Base-by-base conservation (phyloP, 768 basidiomycete genomes). In the Auriscalpium vulgare region DNA sequence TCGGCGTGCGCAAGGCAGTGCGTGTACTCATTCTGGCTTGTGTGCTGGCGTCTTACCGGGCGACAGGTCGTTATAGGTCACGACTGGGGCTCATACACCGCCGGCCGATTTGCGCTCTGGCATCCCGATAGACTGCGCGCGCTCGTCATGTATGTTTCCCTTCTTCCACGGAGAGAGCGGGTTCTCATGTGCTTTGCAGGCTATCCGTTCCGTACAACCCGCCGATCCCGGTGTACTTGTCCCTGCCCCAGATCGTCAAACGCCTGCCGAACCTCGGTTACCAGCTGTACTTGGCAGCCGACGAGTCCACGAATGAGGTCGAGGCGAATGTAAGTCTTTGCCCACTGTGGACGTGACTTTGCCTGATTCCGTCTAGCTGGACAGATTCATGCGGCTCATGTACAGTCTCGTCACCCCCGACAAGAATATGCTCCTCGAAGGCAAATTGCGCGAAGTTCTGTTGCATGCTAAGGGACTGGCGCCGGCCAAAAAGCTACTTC, bases 11-110 rank as follows among this genome's bases (percentile, higher is more conserved):
- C 38, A 75, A 75, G 65, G 83, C 81, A 37, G 85, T 88, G 62
- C 58, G 83, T 74, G 1, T 34, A 0, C 19, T 40, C 11, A 19
- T 11, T 9, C 13, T 17, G 35, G 19, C 11, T 50, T 34, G 37
- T 37, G 40, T 23, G 16, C 17, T 45, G 38, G 52, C 44, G 38
- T 17, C 40, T 43, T 14, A 36, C 35, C 53, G 36, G 10, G 16
- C 16, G n/a, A 40, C 55, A 77, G 85, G 75, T 88, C 10, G 69
- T 90, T 55, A 74, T 90, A 56, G 90, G 87, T 0, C 90, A 91
- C 62, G 90, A 92, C 63, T 91, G 89, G 89, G 90, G 90, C 6
- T 72, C 85, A 3, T 79, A 73, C 57, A 79, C 74, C 11, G 86
- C 77, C 2, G 77, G 76, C 45, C 75, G 88, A 19, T 84, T 92